These are phyloP conservation scores for Asterophora lycoperdoides DNA, from an alignment of 768 basidiomycete species.

Conservation along the genomic window DNA sequence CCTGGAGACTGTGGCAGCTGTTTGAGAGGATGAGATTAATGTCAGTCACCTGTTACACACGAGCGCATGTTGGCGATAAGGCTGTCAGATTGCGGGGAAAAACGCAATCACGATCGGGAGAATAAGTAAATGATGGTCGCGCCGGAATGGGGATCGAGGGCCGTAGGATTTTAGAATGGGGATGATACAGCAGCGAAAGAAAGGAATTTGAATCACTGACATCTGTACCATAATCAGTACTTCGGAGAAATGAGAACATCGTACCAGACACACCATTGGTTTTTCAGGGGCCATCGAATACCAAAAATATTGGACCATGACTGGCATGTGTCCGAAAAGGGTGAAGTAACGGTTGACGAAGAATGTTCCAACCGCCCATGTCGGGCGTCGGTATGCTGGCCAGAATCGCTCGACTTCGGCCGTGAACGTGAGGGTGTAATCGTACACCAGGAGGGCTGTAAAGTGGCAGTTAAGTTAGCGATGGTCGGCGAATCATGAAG, in stretches of 20 bases:
- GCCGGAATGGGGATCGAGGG: too few species aligned
- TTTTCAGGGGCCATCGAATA: slow-evolving; percentile 12
- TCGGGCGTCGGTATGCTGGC: slow-evolving; percentile 16
- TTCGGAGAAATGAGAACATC: background rate
- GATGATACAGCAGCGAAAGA: too few species aligned
- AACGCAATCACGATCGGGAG: background rate
- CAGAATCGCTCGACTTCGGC: slow-evolving; percentile 36
- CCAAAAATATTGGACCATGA: slow-evolving; percentile 25
- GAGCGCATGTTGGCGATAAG: too few species aligned
- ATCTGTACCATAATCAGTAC: slow-evolving; percentile 9
- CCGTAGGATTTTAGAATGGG: too few species aligned
- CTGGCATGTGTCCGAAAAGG: slow-evolving; percentile 27
- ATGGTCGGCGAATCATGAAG: background rate
- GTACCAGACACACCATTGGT: slow-evolving; percentile 6
- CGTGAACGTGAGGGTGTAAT: slow-evolving; percentile 37
- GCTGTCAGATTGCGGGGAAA: background rate
- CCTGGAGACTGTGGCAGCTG: slow-evolving; percentile 14
- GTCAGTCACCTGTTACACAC: background rate
- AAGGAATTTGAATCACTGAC: slow-evolving; percentile 2
- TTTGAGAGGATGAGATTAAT: background rate
- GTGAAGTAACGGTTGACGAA: slow-evolving; percentile 33
- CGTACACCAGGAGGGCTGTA: slow-evolving; percentile 28
- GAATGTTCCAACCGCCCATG: slow-evolving; percentile 27
- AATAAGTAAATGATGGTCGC: too few species aligned
- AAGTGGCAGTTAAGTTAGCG: background rate